Evolutionary conservation across 805 yeast species (phyloP).

Genomic region (Metschnikowia picachoensis): DNA sequence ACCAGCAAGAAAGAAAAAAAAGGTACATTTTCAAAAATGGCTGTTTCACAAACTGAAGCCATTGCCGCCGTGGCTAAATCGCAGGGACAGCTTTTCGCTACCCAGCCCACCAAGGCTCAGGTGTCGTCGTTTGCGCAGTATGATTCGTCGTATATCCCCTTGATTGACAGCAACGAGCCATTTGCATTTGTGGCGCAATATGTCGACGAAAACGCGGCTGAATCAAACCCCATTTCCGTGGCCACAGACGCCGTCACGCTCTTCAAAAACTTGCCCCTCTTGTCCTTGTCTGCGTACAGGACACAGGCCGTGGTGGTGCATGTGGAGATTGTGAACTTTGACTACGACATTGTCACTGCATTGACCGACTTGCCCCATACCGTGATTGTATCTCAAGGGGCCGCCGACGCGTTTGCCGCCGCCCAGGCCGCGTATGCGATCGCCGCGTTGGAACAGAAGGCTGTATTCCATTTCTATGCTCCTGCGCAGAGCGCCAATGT

Average conservation of each 20-base stretch:
- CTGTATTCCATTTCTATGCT: constrained; percentile 71
- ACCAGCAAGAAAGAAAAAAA: not conserved
- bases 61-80: constrained; percentile 21
- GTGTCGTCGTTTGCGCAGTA: constrained; percentile 28
- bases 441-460: constrained; percentile 43
- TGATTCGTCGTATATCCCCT: constrained; percentile 22
- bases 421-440: constrained; percentile 57
- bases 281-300: constrained; percentile 39
- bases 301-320: constrained; percentile 52
- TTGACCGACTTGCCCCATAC: constrained; percentile 66
- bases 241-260: constrained; percentile 51
- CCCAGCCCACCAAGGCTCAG: constrained; percentile 46
- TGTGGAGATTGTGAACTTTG: constrained; percentile 54
- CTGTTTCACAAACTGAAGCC: constrained; percentile 16
- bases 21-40: constrained; percentile 1
- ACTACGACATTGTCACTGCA: constrained; percentile 66
- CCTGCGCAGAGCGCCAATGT: constrained; percentile 20
- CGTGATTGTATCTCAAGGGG: constrained; percentile 62
- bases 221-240: constrained; percentile 37
- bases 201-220: constrained; percentile 17
- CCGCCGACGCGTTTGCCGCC: constrained; percentile 49
- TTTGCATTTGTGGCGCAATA: constrained; percentile 40
- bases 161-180: constrained; percentile 52
- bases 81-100: constrained; percentile 35
- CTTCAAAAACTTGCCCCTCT: constrained; percentile 56